Percentiles rank a stretch among this genome's conserved stretches.
phyloP scores from a whole-genome alignment of 2,329 filamentous ascomycete species.

The Paecilomyces sp. region DNA sequence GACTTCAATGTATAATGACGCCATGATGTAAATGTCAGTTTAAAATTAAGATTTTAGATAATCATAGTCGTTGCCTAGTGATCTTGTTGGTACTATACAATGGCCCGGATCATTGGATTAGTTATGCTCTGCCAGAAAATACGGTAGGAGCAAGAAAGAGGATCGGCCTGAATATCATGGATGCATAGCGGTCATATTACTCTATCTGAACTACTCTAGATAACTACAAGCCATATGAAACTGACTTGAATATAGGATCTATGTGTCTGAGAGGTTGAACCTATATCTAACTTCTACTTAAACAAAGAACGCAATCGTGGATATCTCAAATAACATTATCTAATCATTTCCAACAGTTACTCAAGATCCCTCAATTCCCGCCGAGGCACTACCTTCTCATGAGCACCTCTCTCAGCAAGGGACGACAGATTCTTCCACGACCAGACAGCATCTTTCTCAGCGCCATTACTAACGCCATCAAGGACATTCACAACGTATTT shows the following conservation, averaged over 20 bases:
- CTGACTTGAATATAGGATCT: too few species aligned
- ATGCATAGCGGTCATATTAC: too few species aligned
- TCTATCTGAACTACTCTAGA: too few species aligned
- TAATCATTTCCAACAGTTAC: background rate
- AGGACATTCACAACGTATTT: constrained; percentile 42
- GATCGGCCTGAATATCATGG: background rate
- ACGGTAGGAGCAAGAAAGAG: background rate
- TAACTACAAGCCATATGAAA: too few species aligned
- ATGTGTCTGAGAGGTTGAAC: too few species aligned
- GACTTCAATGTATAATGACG: background rate
- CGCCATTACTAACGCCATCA: constrained; percentile 17
- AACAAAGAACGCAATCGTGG: too few species aligned
- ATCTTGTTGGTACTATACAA: background rate
- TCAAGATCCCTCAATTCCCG: constrained; percentile 16
- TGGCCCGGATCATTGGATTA: background rate
- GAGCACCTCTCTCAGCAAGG: constrained; percentile 15
- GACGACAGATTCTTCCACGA: constrained; percentile 11
- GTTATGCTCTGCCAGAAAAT: background rate
- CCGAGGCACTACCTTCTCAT: constrained; percentile 19
- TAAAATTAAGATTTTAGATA: background rate
- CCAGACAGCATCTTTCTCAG: constrained; percentile 25
- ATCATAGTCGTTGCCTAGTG: background rate
- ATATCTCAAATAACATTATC: too few species aligned
- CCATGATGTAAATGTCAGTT: background rate
- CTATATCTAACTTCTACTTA: too few species aligned